A percentile compares a stretch with the other conserved stretches of the same genome.
These are phyloP conservation scores for Ustilago sp. DNA, from an alignment of 1,284 basidiomycete genomes.

Conservation along the genomic window DNA sequence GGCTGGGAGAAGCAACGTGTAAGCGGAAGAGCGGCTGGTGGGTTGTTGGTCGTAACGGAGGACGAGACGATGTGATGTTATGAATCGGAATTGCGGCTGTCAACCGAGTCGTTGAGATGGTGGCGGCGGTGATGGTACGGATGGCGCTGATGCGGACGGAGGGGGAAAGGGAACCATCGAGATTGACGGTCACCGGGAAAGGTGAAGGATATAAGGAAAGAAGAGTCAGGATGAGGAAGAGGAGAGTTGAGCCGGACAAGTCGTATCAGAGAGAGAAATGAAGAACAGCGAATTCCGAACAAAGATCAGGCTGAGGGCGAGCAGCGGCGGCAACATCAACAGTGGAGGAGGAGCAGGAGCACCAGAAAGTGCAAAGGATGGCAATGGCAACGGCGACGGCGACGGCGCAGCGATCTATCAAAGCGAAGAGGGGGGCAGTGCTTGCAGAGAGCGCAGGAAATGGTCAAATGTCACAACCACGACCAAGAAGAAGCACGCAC, in stretches of 20 bases:
- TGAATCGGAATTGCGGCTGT: neutral
- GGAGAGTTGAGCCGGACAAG: neutral
- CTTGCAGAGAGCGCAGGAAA: conserved; percentile 4
- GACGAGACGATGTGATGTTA: neutral
- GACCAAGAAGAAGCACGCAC: neutral
- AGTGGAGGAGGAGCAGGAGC: conserved; percentile 2
- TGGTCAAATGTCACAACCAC: neutral
- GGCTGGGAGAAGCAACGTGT: conserved; percentile 7
- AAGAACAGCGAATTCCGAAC: conserved; percentile 29
- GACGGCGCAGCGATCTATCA: conserved; percentile 1
- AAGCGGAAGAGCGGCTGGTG: neutral
- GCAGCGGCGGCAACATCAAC: neutral
- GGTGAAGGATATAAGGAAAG: conserved; percentile 18
- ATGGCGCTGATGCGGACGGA: conserved; percentile 1
- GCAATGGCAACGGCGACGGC: neutral
- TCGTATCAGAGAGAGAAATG: conserved; percentile 4
- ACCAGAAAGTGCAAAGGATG: neutral
- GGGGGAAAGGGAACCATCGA: neutral
- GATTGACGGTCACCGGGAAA: neutral
- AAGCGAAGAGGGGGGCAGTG: neutral
- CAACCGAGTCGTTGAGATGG: neutral
- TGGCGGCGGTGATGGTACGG: neutral
- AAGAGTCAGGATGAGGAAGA: neutral
- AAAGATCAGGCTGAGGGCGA: conserved; percentile 22
- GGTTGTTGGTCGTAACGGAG: neutral